Percentiles rank a stretch among this genome's conserved stretches.
These are phyloP conservation scores for Solanum paucissectum DNA, from an alignment of 257 asterid species.

Conservation along the genomic window DNA sequence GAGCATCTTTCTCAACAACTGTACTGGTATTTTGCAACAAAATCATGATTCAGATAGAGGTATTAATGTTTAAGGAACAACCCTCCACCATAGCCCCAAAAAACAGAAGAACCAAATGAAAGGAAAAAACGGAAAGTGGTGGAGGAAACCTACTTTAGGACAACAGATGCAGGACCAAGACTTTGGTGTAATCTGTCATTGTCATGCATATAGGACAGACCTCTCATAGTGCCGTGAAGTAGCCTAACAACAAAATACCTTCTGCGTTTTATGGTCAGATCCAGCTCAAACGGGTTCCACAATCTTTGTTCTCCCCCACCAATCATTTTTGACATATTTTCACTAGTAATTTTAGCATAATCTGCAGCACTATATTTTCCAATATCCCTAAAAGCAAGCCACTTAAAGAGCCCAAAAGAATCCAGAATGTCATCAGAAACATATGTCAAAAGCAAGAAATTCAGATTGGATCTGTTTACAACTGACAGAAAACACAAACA, in stretches of 20 bases:
- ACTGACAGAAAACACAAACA: background rate
- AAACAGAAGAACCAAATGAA: background rate
- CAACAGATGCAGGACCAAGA: conserved; percentile 87
- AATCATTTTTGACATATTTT: conserved; percentile 43
- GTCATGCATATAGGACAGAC: conserved; percentile 74
- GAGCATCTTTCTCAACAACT: conserved; percentile 65
- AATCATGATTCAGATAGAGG: background rate
- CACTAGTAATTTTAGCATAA: conserved; percentile 65
- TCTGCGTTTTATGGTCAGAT: conserved; percentile 54
- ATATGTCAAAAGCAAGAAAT: background rate
- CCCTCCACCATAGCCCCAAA: background rate
- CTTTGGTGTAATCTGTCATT: conserved; percentile 79
- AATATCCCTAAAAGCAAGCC: conserved; percentile 91
- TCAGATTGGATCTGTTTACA: background rate
- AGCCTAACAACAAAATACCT: conserved; percentile 55
- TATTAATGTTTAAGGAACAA: background rate
- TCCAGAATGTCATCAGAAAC: background rate
- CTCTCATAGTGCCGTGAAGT: conserved; percentile 63
- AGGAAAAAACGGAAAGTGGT: background rate
- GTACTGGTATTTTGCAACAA: conserved; percentile 46
- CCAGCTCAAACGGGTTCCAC: conserved; percentile 84
- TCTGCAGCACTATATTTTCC: conserved; percentile 87
- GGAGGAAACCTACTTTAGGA: conserved; percentile 52
- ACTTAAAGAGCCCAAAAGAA: conserved; percentile 29
- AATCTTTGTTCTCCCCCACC: conserved; percentile 35